These are phyloP conservation scores for Arthrobotrys entomopaga DNA, from an alignment of 2,329 filamentous ascomycete genomes.

Conservation along the genomic window DNA sequence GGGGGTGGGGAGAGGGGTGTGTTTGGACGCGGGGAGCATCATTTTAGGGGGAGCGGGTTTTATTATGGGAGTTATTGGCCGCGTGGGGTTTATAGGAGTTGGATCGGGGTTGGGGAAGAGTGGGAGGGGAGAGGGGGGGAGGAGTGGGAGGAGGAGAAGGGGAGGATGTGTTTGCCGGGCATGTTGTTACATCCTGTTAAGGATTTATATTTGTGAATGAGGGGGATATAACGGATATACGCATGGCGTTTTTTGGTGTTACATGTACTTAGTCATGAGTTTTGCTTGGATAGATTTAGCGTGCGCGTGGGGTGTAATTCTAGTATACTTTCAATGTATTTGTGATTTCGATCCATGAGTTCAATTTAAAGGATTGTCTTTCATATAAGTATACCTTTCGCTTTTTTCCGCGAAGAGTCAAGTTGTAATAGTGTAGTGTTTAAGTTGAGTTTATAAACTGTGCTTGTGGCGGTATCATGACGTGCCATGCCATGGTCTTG, in stretches of 20 bases:
- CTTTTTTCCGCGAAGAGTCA: too few species aligned
- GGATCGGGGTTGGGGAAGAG: conserved; percentile 75
- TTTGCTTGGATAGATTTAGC: too few species aligned
- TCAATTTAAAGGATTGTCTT: background rate
- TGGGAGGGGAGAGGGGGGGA: conserved; percentile 73
- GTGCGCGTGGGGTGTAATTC: too few species aligned
- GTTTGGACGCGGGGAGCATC: conserved; percentile 87
- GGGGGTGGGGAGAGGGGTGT: conserved; percentile 78
- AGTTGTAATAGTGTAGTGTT: too few species aligned
- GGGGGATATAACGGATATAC: too few species aligned
- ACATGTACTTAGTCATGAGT: too few species aligned
- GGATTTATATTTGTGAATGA: conserved; percentile 61
- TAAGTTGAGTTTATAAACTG: background rate
- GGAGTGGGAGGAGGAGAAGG: conserved; percentile 61
- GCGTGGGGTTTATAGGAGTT: conserved; percentile 81
- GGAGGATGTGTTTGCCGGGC: conserved; percentile 88
- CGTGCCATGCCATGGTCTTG: too few species aligned
- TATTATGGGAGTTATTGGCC: conserved; percentile 90
- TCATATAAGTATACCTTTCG: too few species aligned
- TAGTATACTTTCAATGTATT: background rate
- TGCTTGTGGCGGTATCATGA: background rate
- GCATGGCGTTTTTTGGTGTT: too few species aligned
- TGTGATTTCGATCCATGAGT: conserved; percentile 14
- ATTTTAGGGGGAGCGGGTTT: conserved; percentile 87
- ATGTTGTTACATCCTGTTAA: conserved; percentile 93